Percentiles rank a stretch among this genome's conserved stretches.
Conservation (phyloP, 495 filamentous ascomycete species). For the Tuber magnatum region DNA sequence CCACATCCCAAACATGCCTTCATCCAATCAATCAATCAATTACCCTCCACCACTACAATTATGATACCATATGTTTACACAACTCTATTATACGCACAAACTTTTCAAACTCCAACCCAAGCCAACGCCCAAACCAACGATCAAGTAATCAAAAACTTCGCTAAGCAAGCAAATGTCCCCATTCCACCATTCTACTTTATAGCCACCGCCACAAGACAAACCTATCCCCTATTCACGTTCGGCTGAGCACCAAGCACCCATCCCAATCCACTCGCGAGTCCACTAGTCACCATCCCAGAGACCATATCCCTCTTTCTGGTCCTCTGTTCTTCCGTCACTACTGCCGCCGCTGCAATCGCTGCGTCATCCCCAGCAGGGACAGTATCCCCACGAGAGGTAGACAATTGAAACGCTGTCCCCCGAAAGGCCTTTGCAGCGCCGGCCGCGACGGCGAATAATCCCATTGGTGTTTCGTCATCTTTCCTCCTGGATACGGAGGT, state of each 20-base stretch:
- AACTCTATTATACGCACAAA: neutral
- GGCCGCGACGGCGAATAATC: constrained; percentile 83
- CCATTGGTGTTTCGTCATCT: constrained; percentile 78
- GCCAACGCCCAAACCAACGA: neutral
- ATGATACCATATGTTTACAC: neutral
- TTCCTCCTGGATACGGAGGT: constrained; percentile 37
- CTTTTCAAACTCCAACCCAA: neutral
- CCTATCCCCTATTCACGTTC: constrained; percentile 3
- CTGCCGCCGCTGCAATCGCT: constrained; percentile 30
- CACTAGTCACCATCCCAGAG: constrained; percentile 64
- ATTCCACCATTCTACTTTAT: neutral
- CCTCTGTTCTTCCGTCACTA: constrained; percentile 40
- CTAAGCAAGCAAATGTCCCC: neutral
- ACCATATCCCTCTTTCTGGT: constrained; percentile 72
- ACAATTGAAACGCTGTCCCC: constrained; percentile 26
- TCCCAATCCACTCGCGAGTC: constrained; percentile 70
- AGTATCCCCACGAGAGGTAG: constrained; percentile 8
- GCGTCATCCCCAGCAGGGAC: constrained; percentile 34
- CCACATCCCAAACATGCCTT: neutral
- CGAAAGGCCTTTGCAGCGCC: constrained; percentile 64
- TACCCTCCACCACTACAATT: neutral
- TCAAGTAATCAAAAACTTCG: neutral
- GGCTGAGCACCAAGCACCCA: constrained; percentile 74
- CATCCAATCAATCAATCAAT: neutral
- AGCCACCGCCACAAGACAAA: neutral